phyloP scores from a whole-genome alignment of 331 rosid genomes.

The Quercus phellos region DNA sequence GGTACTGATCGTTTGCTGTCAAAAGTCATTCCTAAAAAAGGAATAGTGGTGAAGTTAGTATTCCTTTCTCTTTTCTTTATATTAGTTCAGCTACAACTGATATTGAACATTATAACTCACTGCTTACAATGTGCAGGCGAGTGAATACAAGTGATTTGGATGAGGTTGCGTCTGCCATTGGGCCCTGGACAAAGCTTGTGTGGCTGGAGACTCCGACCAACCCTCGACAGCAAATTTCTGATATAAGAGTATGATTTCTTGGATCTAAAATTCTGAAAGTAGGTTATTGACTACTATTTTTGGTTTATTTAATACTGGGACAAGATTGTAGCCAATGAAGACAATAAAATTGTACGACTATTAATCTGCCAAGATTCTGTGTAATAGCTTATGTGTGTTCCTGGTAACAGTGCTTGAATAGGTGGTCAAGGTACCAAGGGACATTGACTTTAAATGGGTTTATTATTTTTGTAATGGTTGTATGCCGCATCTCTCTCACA shows the following conservation, averaged over 20 bases:
- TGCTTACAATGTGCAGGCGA: conserved; percentile 52
- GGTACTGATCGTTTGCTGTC: conserved; percentile 83
- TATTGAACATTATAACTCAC: conserved; percentile 12
- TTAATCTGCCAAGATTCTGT: neutral
- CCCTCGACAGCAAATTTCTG: conserved; percentile 69
- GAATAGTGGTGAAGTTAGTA: conserved; percentile 83
- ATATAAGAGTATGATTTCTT: conserved; percentile 60
- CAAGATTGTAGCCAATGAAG: neutral
- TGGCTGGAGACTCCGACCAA: conserved; percentile 98
- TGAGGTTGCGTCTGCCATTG: conserved; percentile 80
- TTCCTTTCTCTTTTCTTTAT: conserved; percentile 16
- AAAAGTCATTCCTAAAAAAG: conserved; percentile 68
- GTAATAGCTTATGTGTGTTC: neutral
- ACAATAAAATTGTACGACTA: too few relatives aligned
- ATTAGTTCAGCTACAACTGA: conserved; percentile 16
- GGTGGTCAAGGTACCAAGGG: neutral
- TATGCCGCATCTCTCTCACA: too few relatives aligned
- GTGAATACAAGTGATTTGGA: conserved; percentile 71
- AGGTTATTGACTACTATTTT: neutral
- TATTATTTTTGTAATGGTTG: too few relatives aligned
- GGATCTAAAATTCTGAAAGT: neutral
- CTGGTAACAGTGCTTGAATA: neutral
- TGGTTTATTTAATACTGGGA: neutral
- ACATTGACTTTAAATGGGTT: neutral
- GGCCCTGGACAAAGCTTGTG: conserved; percentile 79